Evolutionary conservation across 768 basidiomycete genomes (phyloP), one percentile per base, ranked within the genome.

Genomic region (Coprinellus aureogranulatus): DNA sequence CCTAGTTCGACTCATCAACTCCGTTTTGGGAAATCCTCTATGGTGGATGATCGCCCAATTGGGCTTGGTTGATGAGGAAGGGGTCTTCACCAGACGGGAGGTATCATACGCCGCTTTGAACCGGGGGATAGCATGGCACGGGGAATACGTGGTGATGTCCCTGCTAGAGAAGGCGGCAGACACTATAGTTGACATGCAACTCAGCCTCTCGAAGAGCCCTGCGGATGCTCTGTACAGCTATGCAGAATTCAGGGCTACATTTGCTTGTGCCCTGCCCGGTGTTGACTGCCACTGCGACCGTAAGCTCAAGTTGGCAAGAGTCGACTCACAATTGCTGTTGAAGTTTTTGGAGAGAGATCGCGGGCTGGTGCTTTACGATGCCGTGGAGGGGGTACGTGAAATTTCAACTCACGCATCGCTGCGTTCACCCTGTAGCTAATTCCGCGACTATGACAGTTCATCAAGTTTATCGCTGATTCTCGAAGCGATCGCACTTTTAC

Each of bases 271-370:
- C 10, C 67, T 69, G 34, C 14, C 6, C 34, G 34, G 14, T 34
- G 34, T 14, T 34, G 8, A 14, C 14, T 14, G 34, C 14, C 34
- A 14, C 14, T 14, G 34, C 14, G 34, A 14, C 34, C 14, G 14
- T 34, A 34, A 34, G 6, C 34, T 60, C 30, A 52, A 28, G 23
- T 64, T 65, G 2, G 70, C 56, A 22, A 52, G 62, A 9, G 1
- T 64, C 94, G 58, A 80, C 85, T 12, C 82, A 85, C 58, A 65
- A 64, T 22, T 93, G 9, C 67, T 97, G 30, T 42, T 96, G 37
- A 88, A 79, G 72, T 94, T 85, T 70, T 72, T 98, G 44, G 82
- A 89, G 67, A 79, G 95, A 49, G 95, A 98, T 68, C 80, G 77
- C 65, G 74, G 73, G 14, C 77, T 80, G 0, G 61, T 96, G 11